Evolutionary conservation across 1,284 basidiomycete genomes (phyloP).

Genomic region (Rhodotorula sp.): DNA sequence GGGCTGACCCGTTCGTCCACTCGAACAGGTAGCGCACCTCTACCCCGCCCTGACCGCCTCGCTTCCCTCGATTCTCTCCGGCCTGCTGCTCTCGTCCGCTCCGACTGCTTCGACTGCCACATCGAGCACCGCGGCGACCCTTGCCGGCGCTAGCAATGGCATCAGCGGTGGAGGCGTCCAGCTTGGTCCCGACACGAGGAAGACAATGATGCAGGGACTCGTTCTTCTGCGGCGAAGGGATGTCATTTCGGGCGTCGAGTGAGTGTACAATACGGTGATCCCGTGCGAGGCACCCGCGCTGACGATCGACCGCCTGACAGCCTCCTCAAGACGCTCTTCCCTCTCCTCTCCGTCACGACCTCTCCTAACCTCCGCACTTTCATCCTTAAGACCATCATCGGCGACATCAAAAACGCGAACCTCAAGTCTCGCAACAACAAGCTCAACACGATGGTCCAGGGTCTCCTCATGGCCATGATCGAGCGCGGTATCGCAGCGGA

Average conservation of each 20-base stretch:
- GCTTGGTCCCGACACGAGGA: constrained; percentile 65
- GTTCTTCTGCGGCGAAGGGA: constrained; percentile 91
- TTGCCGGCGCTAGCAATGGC: constrained; percentile 16
- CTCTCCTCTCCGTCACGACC: constrained; percentile 84
- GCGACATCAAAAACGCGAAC: constrained; percentile 91
- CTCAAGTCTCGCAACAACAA: constrained; percentile 87
- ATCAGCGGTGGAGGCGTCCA: constrained; percentile 36
- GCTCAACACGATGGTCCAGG: constrained; percentile 92
- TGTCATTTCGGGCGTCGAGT: constrained; percentile 89
- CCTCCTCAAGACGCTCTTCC: constrained; percentile 85
- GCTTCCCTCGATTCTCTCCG: constrained; percentile 73
- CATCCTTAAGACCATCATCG: constrained; percentile 93
- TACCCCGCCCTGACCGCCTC: constrained; percentile 82
- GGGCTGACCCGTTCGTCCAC: not conserved
- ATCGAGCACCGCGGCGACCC: constrained; percentile 6
- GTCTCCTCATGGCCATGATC: constrained; percentile 93
- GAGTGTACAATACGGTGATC: constrained; percentile 46
- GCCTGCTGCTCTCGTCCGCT: constrained; percentile 70
- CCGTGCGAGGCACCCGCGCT: not conserved
- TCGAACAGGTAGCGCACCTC: constrained; percentile 71
- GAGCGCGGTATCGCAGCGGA: constrained; percentile 82
- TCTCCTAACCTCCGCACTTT: constrained; percentile 77
- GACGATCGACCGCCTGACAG: constrained; percentile 52
- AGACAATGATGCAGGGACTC: constrained; percentile 78
- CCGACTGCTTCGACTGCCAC: constrained; percentile 56